Conservation (phyloP, 2,329 filamentous ascomycete species). For the Orbilia javanica region DNA sequence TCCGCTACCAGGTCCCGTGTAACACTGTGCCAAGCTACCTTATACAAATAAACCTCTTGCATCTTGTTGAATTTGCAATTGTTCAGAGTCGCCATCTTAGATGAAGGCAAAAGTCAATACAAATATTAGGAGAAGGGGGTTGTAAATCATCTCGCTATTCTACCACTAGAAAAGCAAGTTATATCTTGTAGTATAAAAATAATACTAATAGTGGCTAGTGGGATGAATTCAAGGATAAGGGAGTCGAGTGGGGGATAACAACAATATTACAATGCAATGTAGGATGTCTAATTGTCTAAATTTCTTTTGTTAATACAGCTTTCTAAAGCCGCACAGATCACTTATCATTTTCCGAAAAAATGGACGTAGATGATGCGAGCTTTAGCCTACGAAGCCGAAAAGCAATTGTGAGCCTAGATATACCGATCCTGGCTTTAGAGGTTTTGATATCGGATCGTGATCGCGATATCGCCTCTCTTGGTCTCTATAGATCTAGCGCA, state of each 20-base stretch:
- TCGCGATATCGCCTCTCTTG: not conserved
- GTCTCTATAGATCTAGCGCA: constrained; percentile 8
- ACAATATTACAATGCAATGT: too few relatives aligned
- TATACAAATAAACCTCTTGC: not conserved
- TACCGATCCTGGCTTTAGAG: constrained; percentile 7
- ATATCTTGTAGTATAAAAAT: constrained; percentile 1
- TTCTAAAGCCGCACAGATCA: constrained; percentile 10
- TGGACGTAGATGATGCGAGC: constrained; percentile 10
- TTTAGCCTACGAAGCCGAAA: constrained; percentile 11
- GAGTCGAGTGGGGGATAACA: not conserved
- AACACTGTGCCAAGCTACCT: not conserved
- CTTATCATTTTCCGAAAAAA: constrained; percentile 10
- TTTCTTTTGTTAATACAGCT: constrained; percentile 12
- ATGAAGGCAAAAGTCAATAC: constrained; percentile 7
- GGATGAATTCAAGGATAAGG: not conserved
- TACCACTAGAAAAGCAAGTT: not conserved
- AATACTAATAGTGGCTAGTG: constrained; percentile 3
- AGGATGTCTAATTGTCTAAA: not conserved
- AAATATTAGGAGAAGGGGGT: constrained; percentile 1
- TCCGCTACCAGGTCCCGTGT: not conserved
- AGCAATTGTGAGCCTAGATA: constrained; percentile 9
- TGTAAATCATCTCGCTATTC: not conserved
- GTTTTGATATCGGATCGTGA: constrained; percentile 2
- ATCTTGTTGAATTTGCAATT: constrained; percentile 1
- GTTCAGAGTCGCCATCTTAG: constrained; percentile 1